phyloP scores from a whole-genome alignment of 192 early-diverging fungal species.

The Umbelopsis vinacea region DNA sequence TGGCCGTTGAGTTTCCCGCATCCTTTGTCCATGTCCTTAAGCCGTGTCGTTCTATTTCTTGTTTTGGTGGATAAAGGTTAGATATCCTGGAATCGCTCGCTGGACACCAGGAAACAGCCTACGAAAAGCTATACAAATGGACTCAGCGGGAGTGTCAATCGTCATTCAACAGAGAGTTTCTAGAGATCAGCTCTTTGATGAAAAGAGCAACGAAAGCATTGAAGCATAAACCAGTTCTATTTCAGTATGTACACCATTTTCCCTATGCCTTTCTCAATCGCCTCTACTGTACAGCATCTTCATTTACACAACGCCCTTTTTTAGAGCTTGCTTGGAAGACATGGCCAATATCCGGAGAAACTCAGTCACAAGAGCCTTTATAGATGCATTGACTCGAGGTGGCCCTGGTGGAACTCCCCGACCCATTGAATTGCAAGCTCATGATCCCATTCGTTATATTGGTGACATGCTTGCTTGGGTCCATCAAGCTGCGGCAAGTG shows the following conservation, averaged over 20 bases:
- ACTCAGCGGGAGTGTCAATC: conserved; percentile 66
- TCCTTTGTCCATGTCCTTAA: neutral
- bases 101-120: conserved; percentile 72
- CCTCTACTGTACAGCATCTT: neutral
- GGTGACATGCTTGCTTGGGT: conserved; percentile 98
- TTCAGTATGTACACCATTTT: conserved; percentile 55
- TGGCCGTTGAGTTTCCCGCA: neutral
- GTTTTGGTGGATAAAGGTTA: conserved; percentile 38
- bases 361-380: conserved; percentile 69
- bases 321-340: conserved; percentile 74
- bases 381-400: conserved; percentile 76
- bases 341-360: conserved; percentile 68
- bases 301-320: neutral
- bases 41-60: neutral
- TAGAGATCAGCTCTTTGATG: conserved; percentile 68
- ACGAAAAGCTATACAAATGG: conserved; percentile 78
- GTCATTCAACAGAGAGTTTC: conserved; percentile 65
- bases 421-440: conserved; percentile 93
- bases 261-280: neutral
- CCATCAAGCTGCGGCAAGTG: conserved; percentile 88
- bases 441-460: conserved; percentile 88
- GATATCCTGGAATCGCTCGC: conserved; percentile 81
- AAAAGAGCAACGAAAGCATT: conserved; percentile 69
- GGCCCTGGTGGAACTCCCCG: conserved; percentile 77
- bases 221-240: conserved; percentile 72